Evolutionary conservation across 495 filamentous ascomycete species (phyloP).

Genomic region (Talaromyces adpressus): DNA sequence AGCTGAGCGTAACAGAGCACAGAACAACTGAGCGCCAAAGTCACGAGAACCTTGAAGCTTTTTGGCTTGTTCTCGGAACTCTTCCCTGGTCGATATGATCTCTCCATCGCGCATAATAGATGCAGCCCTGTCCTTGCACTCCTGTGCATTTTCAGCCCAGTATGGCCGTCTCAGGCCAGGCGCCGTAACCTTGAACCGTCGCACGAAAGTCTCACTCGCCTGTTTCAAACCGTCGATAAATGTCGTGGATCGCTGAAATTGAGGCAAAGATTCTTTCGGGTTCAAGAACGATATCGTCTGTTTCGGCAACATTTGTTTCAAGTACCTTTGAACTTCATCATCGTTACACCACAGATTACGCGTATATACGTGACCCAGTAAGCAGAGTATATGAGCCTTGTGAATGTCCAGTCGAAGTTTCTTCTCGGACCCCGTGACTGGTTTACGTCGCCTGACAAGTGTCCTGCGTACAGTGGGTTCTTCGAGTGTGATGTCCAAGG

Average conservation of each 20-base stretch:
- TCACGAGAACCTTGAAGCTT: slow-evolving; percentile 73
- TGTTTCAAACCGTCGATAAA: slow-evolving; percentile 73
- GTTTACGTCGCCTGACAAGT: slow-evolving; percentile 42
- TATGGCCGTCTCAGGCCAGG: slow-evolving; percentile 61
- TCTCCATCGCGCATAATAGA: slow-evolving; percentile 33
- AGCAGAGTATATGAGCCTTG: slow-evolving; percentile 77
- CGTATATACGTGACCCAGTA: slow-evolving; percentile 64
- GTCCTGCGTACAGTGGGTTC: slow-evolving; percentile 31
- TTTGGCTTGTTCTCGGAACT: slow-evolving; percentile 64
- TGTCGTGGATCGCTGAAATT: slow-evolving; percentile 62
- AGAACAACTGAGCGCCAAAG: slow-evolving; percentile 84
- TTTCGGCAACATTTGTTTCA: slow-evolving; percentile 54
- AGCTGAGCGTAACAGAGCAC: slow-evolving; percentile 68
- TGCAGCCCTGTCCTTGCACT: slow-evolving; percentile 48
- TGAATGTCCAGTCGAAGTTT: slow-evolving; percentile 68
- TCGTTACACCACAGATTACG: slow-evolving; percentile 92
- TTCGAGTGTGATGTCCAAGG: slow-evolving; percentile 54
- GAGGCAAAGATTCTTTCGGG: slow-evolving; percentile 53
- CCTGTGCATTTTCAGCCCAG: slow-evolving; percentile 61
- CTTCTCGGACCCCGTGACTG: slow-evolving; percentile 62
- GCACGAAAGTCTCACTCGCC: slow-evolving; percentile 57
- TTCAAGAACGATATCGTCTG: slow-evolving; percentile 57
- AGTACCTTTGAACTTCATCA: slow-evolving; percentile 47
- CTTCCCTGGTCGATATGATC: slow-evolving; percentile 48
- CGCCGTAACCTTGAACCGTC: slow-evolving; percentile 60